Evolutionary conservation across 2,329 filamentous ascomycete species (phyloP).

Genomic region (Pestalotiopsis sp.): DNA sequence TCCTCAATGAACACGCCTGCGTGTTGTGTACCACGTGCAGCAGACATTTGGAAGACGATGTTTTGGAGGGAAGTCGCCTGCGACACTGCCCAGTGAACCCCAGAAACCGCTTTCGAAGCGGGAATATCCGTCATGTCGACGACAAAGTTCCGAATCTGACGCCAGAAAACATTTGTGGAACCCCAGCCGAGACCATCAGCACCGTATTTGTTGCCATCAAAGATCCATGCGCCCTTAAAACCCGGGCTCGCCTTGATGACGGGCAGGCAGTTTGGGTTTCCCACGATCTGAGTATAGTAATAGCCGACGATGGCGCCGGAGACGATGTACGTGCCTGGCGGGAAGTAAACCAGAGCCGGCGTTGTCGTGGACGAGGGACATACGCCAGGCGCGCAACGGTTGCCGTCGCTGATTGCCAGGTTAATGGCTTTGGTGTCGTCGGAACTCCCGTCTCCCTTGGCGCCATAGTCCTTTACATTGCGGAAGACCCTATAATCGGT

Average conservation of each 20-base stretch:
- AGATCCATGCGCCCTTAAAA: conserved; percentile 48
- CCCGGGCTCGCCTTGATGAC: conserved; percentile 52
- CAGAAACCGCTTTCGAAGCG: conserved; percentile 44
- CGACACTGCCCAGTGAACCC: conserved; percentile 68
- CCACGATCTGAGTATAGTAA: conserved; percentile 74
- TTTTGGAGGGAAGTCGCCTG: conserved; percentile 64
- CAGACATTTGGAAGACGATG: conserved; percentile 53
- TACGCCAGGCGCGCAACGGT: conserved; percentile 25
- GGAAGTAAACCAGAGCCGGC: conserved; percentile 34
- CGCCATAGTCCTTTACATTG: conserved; percentile 37
- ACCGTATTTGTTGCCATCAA: conserved; percentile 48
- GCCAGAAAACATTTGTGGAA: conserved; percentile 56
- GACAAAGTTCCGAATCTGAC: conserved; percentile 58
- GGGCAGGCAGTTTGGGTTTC: conserved; percentile 44
- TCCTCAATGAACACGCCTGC: conserved; percentile 64
- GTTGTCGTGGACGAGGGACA: conserved; percentile 28
- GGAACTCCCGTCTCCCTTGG: conserved; percentile 29
- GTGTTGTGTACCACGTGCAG: conserved; percentile 46
- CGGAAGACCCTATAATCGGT: conserved; percentile 35
- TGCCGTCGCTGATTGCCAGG: conserved; percentile 30
- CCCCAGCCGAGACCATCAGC: conserved; percentile 44
- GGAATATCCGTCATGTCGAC: conserved; percentile 54
- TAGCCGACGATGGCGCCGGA: conserved; percentile 70
- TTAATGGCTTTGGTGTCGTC: conserved; percentile 38
- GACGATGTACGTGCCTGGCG: conserved; percentile 65